Evolutionary conservation across 2,329 filamentous ascomycete genomes (phyloP), one percentile per base, ranked within the genome.

Genomic region (Verruconis gallopava): DNA sequence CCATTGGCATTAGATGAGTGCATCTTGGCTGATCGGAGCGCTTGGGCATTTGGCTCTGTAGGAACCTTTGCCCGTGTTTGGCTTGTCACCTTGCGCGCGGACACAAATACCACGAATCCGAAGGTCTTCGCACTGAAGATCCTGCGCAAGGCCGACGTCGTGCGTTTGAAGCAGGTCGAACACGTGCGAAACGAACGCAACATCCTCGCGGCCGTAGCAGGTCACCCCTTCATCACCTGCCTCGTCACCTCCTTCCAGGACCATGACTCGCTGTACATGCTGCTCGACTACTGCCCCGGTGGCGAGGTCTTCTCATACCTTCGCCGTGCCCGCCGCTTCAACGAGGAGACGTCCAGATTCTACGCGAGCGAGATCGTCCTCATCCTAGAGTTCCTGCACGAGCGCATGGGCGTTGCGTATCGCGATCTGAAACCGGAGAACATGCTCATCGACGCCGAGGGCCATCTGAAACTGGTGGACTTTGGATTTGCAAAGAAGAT

Each of bases 291-390:
- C 58, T 79, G 85, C 50, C 83, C 81, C 40, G 83, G 84, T 43
- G 84, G 84, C 56, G 84, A 91, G 64, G 76, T 91, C 30, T 89
- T 91, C 60, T 85, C 77, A 52, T 89, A 89, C 54, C 68, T 91
- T 36, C 75, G 84, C 49, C 77, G 81, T 60, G 76, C 80, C 48
- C 75, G 82, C 47, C 77, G 81, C 48, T 91, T 91, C 61, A 80
- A 85, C 55, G 83, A 89, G 58, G 66, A 74, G 37, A 82, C 78
- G 37, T 79, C 82, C 6, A 79, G 80, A 47, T 89, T 89, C 66
- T 91, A 89, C 60, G 79, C 80, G 17, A 82, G 83, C 46, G 84
- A 89, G 62, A 88, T 89, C 44, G 81, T 86, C 9, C 67, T 89
- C 3, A 83, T 89, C 44, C 66, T 91, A 42, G 81, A 88, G 57